Evolutionary conservation across 345 rosid genomes (phyloP).

Genomic region (Aquilaria yunnanensis): DNA sequence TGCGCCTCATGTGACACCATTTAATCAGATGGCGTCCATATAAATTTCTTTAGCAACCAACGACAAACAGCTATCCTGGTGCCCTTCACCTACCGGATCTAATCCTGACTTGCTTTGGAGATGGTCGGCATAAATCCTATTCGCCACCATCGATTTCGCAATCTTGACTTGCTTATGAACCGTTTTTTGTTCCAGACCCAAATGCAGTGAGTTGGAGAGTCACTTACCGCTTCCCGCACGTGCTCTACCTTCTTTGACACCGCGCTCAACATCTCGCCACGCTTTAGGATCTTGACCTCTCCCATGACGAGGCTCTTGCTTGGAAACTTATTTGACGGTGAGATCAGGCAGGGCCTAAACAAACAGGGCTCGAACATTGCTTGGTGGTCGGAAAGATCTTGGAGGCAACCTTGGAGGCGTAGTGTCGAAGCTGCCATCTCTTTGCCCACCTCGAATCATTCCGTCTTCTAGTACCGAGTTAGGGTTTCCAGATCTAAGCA

Average conservation of each 20-base stretch:
- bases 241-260: neutral
- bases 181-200: conserved; percentile 45
- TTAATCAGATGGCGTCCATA: too few species aligned
- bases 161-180: conserved; percentile 29
- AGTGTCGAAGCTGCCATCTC: conserved; percentile 22
- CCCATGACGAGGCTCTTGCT: conserved; percentile 39
- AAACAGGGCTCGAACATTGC: conserved; percentile 14
- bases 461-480: too few species aligned
- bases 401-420: conserved; percentile 13
- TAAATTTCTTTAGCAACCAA: too few species aligned
- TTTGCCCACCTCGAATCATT: too few species aligned
- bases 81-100: too few species aligned
- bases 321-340: conserved; percentile 29
- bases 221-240: conserved; percentile 4
- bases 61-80: too few species aligned
- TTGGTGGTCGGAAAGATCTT: conserved; percentile 14
- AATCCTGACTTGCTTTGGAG: too few species aligned
- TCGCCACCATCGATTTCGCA: conserved; percentile 14
- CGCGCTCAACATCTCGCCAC: conserved; percentile 37
- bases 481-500: too few species aligned
- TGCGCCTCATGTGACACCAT: too few species aligned
- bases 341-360: conserved; percentile 3
- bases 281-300: conserved; percentile 58
- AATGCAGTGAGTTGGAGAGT: conserved; percentile 29
- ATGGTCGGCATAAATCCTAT: conserved; percentile 23